A percentile compares a stretch with the other conserved stretches of the same genome.
These are phyloP conservation scores for Vigna unguiculata DNA, from an alignment of 306 rosid genomes.

Conservation along the genomic window DNA sequence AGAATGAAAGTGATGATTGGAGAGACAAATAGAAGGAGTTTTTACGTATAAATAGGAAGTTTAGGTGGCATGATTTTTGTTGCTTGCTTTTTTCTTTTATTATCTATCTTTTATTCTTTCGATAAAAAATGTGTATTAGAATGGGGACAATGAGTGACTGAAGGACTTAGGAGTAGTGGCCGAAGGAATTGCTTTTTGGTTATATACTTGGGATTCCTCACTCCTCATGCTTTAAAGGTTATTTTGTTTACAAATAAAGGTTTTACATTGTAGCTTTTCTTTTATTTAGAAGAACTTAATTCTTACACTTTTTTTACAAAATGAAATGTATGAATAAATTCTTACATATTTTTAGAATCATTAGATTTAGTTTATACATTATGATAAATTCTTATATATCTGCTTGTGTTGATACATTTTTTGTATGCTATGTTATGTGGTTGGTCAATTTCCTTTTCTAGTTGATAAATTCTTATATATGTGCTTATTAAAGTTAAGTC, in stretches of 20 bases:
- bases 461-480: too few species aligned
- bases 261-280: too few species aligned
- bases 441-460: too few species aligned
- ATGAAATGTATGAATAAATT: too few species aligned
- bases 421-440: too few species aligned
- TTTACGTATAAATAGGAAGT: slow-evolving; percentile 34
- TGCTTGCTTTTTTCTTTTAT: slow-evolving; percentile 46
- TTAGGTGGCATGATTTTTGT: slow-evolving; percentile 35
- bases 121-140: slow-evolving; percentile 28
- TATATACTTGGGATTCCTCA: slow-evolving; percentile 81
- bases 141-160: slow-evolving; percentile 63
- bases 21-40: slow-evolving; percentile 30
- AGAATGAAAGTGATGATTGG: slow-evolving; percentile 42
- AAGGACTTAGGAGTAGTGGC: slow-evolving; percentile 60
- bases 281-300: too few species aligned
- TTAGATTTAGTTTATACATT: too few species aligned
- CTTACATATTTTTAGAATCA: too few species aligned
- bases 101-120: slow-evolving; percentile 40
- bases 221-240: slow-evolving; percentile 51
- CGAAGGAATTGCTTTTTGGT: slow-evolving; percentile 61
- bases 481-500: too few species aligned
- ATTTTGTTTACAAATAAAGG: slow-evolving; percentile 47
- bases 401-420: too few species aligned
- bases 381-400: too few species aligned
- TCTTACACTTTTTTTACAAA: too few species aligned